phyloP scores from a whole-genome alignment of 192 early-diverging fungal genomes.

The Podila horticola region DNA sequence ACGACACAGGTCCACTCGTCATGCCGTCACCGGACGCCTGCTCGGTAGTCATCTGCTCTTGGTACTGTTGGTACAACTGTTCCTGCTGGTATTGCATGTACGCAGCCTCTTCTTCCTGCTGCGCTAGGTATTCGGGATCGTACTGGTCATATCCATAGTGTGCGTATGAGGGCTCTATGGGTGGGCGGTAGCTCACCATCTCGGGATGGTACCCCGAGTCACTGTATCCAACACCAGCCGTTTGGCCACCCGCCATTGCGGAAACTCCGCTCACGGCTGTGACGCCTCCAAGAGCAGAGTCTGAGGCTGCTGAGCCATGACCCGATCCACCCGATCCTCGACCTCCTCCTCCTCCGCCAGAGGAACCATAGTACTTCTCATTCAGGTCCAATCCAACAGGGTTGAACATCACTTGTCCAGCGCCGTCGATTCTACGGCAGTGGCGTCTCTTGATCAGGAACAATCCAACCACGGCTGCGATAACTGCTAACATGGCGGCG shows the following conservation, averaged over 20 bases:
- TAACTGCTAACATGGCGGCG: slow-evolving; percentile 10
- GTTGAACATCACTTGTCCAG: slow-evolving; percentile 26
- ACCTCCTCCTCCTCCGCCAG: not conserved
- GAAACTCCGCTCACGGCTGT: not conserved
- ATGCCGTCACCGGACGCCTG: not conserved
- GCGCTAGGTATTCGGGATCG: not conserved
- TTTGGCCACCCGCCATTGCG: not conserved
- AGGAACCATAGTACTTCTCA: slow-evolving; percentile 10
- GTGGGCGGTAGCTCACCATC: not conserved
- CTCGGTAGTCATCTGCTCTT: not conserved
- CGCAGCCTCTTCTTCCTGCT: slow-evolving; percentile 9
- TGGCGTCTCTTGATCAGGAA: slow-evolving; percentile 21
- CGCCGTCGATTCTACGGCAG: not conserved
- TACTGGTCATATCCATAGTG: not conserved
- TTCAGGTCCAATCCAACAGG: slow-evolving; percentile 18
- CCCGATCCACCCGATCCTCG: not conserved
- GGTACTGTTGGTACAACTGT: slow-evolving; percentile 1
- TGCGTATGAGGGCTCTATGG: slow-evolving; percentile 3
- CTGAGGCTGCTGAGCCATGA: not conserved
- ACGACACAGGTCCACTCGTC: not conserved
- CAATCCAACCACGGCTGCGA: slow-evolving; percentile 6
- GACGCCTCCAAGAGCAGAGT: not conserved
- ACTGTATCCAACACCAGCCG: not conserved
- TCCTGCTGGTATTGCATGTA: slow-evolving; percentile 10
- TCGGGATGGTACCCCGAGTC: not conserved